phyloP scores from a whole-genome alignment of 2,329 filamentous ascomycete genomes.

The Clonostachys solani region DNA sequence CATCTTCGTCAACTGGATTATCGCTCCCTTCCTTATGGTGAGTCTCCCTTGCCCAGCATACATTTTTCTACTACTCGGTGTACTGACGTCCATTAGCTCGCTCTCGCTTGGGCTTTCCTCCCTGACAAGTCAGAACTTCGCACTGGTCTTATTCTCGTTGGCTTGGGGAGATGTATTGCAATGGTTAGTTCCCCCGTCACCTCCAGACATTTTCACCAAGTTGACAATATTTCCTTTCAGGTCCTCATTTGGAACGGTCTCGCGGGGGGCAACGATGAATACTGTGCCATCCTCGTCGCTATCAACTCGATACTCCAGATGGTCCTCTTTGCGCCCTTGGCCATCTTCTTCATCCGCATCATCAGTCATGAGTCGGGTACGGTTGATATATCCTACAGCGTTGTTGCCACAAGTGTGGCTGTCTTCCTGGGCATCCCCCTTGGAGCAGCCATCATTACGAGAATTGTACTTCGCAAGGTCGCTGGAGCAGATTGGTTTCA shows the following conservation, averaged over 20 bases:
- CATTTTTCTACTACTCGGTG: neutral
- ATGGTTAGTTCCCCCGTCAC: constrained; percentile 53
- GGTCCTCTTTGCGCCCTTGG: constrained; percentile 66
- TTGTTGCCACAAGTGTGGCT: constrained; percentile 74
- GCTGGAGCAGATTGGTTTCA: constrained; percentile 61
- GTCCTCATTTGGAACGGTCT: constrained; percentile 64
- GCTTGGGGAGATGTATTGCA: constrained; percentile 80
- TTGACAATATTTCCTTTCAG: constrained; percentile 14
- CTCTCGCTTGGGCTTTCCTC: constrained; percentile 63
- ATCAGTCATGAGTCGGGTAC: constrained; percentile 42
- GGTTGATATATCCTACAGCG: constrained; percentile 49
- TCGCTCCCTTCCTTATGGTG: constrained; percentile 81
- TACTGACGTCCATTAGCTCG: constrained; percentile 40
- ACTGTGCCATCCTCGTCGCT: constrained; percentile 77
- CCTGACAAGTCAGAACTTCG: constrained; percentile 53
- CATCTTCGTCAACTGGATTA: constrained; percentile 74
- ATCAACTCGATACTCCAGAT: constrained; percentile 74
- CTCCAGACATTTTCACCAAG: neutral
- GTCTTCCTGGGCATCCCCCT: constrained; percentile 85
- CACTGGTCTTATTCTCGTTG: constrained; percentile 74
- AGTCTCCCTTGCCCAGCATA: constrained; percentile 5
- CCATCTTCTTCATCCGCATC: constrained; percentile 65
- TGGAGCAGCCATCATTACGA: constrained; percentile 72
- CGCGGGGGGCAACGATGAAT: constrained; percentile 73
- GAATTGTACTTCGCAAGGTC: constrained; percentile 54